These are phyloP conservation scores for Orbilia oligospora DNA, from an alignment of 2,329 filamentous ascomycete genomes.

Conservation along the genomic window DNA sequence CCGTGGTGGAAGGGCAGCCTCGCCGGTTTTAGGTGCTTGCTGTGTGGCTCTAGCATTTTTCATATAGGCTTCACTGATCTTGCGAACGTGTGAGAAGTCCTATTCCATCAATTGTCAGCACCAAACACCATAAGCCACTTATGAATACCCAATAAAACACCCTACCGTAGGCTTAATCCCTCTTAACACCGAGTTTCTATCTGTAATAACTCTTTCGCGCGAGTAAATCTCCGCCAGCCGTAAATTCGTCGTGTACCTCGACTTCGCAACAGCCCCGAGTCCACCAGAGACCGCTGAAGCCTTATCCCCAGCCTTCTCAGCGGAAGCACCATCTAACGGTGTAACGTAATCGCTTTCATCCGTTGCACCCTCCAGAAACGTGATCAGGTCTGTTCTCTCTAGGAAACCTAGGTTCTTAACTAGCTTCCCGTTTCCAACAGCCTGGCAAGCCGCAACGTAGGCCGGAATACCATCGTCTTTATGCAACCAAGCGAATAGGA, in stretches of 20 bases:
- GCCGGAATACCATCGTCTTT: constrained; percentile 90
- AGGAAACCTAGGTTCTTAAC: constrained; percentile 93
- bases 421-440: constrained; percentile 72
- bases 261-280: constrained; percentile 53
- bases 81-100: constrained; percentile 96
- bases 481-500: constrained; percentile 96
- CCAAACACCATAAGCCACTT: neutral
- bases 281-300: constrained; percentile 66
- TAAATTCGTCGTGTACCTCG: constrained; percentile 72
- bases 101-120: constrained; percentile 67
- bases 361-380: constrained; percentile 90
- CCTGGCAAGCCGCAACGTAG: constrained; percentile 86
- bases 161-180: constrained; percentile 87
- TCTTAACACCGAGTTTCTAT: constrained; percentile 87
- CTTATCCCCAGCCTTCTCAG: constrained; percentile 74
- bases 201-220: constrained; percentile 90
- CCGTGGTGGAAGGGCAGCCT: constrained; percentile 65
- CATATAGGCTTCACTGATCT: constrained; percentile 84
- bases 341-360: constrained; percentile 95
- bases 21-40: constrained; percentile 63
- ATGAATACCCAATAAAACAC: constrained; percentile 27
- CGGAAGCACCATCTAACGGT: constrained; percentile 73
- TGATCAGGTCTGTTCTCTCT: constrained; percentile 90
- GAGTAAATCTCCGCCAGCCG: constrained; percentile 89
- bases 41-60: constrained; percentile 69